Base-by-base conservation (phyloP, 2,329 filamentous ascomycete species). In the Leptodontidium sp. region DNA sequence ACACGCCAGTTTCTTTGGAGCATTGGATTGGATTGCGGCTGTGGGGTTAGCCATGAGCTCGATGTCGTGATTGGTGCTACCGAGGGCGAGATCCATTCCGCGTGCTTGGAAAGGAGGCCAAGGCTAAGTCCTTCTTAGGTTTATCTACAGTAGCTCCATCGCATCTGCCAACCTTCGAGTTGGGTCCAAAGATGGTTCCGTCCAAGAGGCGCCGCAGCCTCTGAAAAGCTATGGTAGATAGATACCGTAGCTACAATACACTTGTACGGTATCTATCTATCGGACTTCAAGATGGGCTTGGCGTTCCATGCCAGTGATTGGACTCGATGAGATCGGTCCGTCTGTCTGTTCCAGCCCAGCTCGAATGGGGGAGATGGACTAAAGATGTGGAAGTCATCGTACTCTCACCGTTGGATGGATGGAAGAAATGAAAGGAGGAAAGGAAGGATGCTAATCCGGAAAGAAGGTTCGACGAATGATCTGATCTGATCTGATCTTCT, bases 21-120 rank as follows among this genome's bases (percentile, higher is more conserved):
- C 2, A 12, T 26, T 24, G n/a, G 17, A 12, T 21, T 50, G 3
- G n/a, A 12, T 50, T 24, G n/a, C 29, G 3, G 29, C 6, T 32
- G 21, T 21, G n/a, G n/a, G 21, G 21, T 50, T 47, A 43, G 45
- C 50, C 45, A 32, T 35, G 24, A 4, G 43, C 35, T 15, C n/a
- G 43, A 62, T 62, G 59, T 62, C 59, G 59, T 29, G 15, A 62
- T 47, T 62, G 26, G 59, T 47, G 59, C 26, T 50, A 62, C 59
- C 40, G 43, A 49, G 29, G 38, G 43, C 45, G 24, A 47, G 29
- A 29, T 29, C 26, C 14, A 15, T 35, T 32, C 45, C 26, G 45
- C 6, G 6, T 62, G 40, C 59, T 49, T n/a, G 43, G 59, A 47
- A 47, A 32, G 40, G 43, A 47, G 43, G 29, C 40, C 49, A 35